Conservation (phyloP, 2,329 filamentous ascomycete species). For the Aspergillus puulaauensis region DNA sequence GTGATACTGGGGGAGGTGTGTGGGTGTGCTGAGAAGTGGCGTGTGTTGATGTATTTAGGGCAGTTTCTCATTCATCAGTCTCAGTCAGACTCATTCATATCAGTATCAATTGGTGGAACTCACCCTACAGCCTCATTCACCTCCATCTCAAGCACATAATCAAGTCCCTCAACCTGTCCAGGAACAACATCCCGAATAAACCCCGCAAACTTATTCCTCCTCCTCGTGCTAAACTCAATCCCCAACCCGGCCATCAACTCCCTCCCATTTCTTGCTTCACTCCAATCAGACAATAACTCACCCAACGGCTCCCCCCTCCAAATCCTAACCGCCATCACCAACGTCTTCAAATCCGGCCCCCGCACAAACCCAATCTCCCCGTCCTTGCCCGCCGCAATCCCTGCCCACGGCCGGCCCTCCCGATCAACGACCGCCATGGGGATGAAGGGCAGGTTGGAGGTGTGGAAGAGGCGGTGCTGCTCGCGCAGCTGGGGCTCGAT, state of each 20-base stretch:
- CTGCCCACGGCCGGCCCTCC: not conserved
- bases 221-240: not conserved
- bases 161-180: not conserved
- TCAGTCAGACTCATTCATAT: too few species aligned
- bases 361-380: not conserved
- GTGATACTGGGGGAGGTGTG: not conserved
- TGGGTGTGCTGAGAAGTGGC: not conserved
- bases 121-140: conserved; percentile 2
- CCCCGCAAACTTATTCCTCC: conserved; percentile 3
- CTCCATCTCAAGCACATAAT: not conserved
- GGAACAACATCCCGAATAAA: not conserved
- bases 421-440: not conserved
- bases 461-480: conserved; percentile 7
- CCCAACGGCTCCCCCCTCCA: not conserved
- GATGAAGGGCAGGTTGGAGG: conserved; percentile 1
- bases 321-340: not conserved
- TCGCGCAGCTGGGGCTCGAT: conserved; percentile 1
- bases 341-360: not conserved
- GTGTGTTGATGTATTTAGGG: conserved; percentile 6
- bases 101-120: not conserved
- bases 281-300: too few species aligned
- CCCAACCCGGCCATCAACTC: not conserved
- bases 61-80: not conserved
- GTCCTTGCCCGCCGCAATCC: not conserved
- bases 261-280: not conserved